Conservation (phyloP, 2,329 filamentous ascomycete genomes). For the Allantophomopsis lycopodina region DNA sequence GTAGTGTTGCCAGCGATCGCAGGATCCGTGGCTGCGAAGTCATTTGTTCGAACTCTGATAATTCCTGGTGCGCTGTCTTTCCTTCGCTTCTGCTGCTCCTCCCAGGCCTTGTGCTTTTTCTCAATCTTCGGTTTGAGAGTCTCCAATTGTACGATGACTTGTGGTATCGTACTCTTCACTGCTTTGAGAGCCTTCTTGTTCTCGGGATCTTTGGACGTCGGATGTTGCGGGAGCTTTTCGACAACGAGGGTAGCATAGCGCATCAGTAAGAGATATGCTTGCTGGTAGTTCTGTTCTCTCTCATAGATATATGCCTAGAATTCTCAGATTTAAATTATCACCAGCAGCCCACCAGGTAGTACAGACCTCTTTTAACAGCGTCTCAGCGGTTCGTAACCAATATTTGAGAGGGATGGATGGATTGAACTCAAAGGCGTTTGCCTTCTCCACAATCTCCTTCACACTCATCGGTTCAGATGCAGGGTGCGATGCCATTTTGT, state of each 20-base stretch:
- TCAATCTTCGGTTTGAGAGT: constrained; percentile 67
- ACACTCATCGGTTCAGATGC: constrained; percentile 46
- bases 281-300: constrained; percentile 71
- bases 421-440: constrained; percentile 72
- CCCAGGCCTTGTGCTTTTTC: constrained; percentile 54
- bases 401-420: constrained; percentile 60
- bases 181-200: constrained; percentile 35
- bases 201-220: constrained; percentile 54
- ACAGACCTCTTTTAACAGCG: constrained; percentile 66
- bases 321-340: constrained; percentile 5
- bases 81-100: constrained; percentile 31
- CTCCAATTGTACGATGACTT: constrained; percentile 48
- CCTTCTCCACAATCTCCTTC: constrained; percentile 63
- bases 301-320: constrained; percentile 70
- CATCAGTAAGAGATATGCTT: constrained; percentile 84
- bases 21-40: constrained; percentile 39
- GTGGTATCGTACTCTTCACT: constrained; percentile 46
- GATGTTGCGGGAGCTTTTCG: constrained; percentile 60
- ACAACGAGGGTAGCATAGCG: constrained; percentile 79
- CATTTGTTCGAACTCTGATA: constrained; percentile 4
- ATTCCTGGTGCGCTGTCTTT: constrained; percentile 10
- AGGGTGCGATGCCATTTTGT: background rate
- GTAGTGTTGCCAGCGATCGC: constrained; percentile 42
- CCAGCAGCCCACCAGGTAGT: too few relatives aligned
- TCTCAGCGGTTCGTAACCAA: constrained; percentile 72